Conservation (phyloP, 2,329 filamentous ascomycete species). For the Clarireedia hainanense region DNA sequence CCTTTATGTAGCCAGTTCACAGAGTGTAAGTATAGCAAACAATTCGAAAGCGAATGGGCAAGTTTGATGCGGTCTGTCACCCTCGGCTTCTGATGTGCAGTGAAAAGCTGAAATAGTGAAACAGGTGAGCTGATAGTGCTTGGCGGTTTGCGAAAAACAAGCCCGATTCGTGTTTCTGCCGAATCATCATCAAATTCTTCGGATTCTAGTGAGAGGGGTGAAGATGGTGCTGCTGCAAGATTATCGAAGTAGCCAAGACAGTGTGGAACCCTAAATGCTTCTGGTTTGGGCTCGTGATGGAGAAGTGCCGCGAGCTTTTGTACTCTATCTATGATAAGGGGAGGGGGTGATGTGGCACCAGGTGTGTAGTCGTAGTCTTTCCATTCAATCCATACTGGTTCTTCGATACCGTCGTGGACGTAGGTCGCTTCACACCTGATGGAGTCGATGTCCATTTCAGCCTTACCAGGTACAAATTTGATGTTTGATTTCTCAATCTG, state of each 20-base stretch:
- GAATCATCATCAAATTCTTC: conserved; percentile 35
- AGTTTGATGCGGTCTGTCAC: conserved; percentile 45
- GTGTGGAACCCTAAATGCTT: conserved; percentile 42
- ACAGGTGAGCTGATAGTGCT: conserved; percentile 34
- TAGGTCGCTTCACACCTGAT: conserved; percentile 35
- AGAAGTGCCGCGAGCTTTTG: conserved; percentile 41
- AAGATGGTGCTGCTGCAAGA: conserved; percentile 14
- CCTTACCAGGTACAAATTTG: conserved; percentile 1
- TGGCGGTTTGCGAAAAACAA: conserved; percentile 44
- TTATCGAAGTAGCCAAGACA: conserved; percentile 45
- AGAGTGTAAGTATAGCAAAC: conserved; percentile 45
- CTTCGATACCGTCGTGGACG: conserved; percentile 28
- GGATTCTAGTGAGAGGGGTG: conserved; percentile 4
- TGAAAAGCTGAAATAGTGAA: conserved; percentile 41
- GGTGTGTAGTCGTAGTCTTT: conserved; percentile 38
- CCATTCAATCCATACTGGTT: conserved; percentile 43
- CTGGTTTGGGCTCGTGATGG: conserved; percentile 39
- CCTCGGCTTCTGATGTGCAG: conserved; percentile 35
- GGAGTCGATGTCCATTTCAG: not conserved
- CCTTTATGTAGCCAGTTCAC: conserved; percentile 53
- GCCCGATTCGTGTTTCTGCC: conserved; percentile 39
- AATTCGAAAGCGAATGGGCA: conserved; percentile 44
- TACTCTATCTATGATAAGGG: conserved; percentile 37
- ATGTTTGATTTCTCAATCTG: conserved; percentile 14
- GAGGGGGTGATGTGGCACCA: conserved; percentile 31